Evolutionary conservation across 1,284 basidiomycete genomes (phyloP), one percentile per base, ranked within the genome.

Genomic region (Ustanciosporium gigantosporum): DNA sequence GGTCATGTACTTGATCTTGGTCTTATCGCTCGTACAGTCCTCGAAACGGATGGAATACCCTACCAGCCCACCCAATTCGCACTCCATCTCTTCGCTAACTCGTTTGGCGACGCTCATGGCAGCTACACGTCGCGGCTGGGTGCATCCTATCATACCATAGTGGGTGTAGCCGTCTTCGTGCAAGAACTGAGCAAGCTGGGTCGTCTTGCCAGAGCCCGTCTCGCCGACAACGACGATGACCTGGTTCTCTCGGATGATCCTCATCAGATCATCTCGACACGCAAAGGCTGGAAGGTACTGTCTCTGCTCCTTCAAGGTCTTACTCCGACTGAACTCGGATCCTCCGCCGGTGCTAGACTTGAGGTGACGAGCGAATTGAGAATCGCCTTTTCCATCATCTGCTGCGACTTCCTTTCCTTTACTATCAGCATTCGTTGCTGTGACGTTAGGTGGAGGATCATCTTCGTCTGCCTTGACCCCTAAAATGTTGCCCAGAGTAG

Each of bases 51-150:
- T 97, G 14, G 92, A 90, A 77, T 98, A 97, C 5, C 94, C 94
- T 14, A 98, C 94, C 1, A 85, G 85, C 2, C 83, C 82, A 6
- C 94, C 94, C 0, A 97, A 84, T 80, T 90, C 88, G 79, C 82
- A 81, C 72, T 83, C 82, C 83, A 84, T 84, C 79, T 98, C 94
- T 75, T 98, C 94, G 75, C 90, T 92, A 48, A 97, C 94, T 80
- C 94, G 91, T 81, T 97, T 97, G 7, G 94, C 94, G 3, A 97
- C 94, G 14, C 90, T 93, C 93, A 98, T 97, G 11, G 94, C 93
- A 37, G 94, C 93, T 11, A 97, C 93, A 81, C 93, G 90, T 73
- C 94, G 86, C 31, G 93, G 93, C 76, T 97, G 93, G 0, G 94
- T 98, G 72, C 93, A 98, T 6, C 92, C 92, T 34, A 98, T 86